Evolutionary conservation across 1,284 basidiomycete species (phyloP).

Genomic region (Papiliotrema fonsecae): DNA sequence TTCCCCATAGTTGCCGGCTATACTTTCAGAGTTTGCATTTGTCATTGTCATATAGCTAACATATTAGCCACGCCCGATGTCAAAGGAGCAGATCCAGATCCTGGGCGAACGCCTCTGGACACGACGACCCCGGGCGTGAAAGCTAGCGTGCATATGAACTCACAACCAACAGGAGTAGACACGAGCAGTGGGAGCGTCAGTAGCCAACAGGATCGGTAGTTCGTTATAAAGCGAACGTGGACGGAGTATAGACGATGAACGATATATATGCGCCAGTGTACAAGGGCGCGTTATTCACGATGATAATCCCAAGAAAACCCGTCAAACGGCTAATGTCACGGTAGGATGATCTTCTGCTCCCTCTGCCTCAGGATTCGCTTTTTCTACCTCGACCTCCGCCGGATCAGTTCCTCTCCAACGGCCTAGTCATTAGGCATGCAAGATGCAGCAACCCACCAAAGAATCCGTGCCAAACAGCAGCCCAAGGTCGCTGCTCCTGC

Average conservation of each 20-base stretch:
- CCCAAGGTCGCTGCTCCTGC: conserved; percentile 27
- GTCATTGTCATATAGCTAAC: too few species aligned
- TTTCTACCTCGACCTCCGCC: background rate
- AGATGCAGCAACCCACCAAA: conserved; percentile 11
- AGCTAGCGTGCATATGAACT: background rate
- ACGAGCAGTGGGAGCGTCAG: background rate
- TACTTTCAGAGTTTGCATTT: too few species aligned
- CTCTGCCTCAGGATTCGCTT: background rate
- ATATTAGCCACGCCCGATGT: too few species aligned
- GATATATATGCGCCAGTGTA: background rate
- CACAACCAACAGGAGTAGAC: background rate
- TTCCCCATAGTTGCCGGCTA: too few species aligned
- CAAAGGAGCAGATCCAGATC: background rate
- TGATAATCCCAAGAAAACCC: background rate
- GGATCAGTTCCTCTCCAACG: conserved; percentile 2
- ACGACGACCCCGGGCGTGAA: background rate
- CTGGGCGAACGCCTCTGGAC: background rate
- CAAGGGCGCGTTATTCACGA: background rate
- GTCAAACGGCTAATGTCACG: background rate
- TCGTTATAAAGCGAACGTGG: background rate
- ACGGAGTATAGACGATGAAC: background rate
- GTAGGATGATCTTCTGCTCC: background rate
- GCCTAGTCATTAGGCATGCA: background rate
- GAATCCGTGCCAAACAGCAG: conserved; percentile 36
- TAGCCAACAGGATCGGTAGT: background rate